Evolutionary conservation across 2,329 filamentous ascomycete species (phyloP).

Genomic region (Pestalotiopsis sp.): DNA sequence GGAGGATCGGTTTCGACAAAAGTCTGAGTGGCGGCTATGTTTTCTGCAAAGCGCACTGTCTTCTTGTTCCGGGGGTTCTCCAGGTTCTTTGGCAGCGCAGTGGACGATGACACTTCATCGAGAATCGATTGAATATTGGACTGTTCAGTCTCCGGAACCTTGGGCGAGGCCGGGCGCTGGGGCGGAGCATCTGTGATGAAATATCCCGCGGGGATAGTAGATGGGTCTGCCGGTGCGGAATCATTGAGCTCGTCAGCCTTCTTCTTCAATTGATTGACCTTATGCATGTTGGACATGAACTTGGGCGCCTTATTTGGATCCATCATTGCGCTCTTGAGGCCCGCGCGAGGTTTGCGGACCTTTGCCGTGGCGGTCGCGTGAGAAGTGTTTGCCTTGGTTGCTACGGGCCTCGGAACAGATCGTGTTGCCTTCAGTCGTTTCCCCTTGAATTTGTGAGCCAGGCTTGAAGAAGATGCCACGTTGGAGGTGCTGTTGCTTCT

Average conservation of each 20-base stretch:
- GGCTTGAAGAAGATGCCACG: constrained; percentile 14
- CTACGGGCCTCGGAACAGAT: constrained; percentile 13
- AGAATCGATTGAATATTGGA: neutral
- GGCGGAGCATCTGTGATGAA: constrained; percentile 25
- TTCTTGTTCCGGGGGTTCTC: constrained; percentile 8
- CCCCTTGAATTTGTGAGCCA: constrained; percentile 21
- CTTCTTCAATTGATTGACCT: constrained; percentile 43
- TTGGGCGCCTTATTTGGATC: constrained; percentile 45
- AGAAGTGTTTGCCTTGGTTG: neutral
- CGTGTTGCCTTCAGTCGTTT: constrained; percentile 26
- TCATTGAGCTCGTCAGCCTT: constrained; percentile 47
- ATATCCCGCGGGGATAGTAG: constrained; percentile 32
- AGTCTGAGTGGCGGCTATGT: neutral
- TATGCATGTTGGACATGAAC: constrained; percentile 40
- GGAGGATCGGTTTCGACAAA: neutral
- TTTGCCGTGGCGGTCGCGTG: neutral
- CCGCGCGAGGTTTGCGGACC: constrained; percentile 24
- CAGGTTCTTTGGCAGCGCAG: neutral
- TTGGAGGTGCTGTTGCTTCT: constrained; percentile 14
- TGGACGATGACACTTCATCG: neutral
- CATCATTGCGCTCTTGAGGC: constrained; percentile 39
- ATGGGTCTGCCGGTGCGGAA: constrained; percentile 37
- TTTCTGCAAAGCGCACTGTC: constrained; percentile 16
- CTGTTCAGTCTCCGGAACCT: neutral
- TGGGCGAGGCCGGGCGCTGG: constrained; percentile 8